These are phyloP conservation scores for Solanum lycopersicoides DNA, from an alignment of 257 asterid genomes.

Conservation along the genomic window DNA sequence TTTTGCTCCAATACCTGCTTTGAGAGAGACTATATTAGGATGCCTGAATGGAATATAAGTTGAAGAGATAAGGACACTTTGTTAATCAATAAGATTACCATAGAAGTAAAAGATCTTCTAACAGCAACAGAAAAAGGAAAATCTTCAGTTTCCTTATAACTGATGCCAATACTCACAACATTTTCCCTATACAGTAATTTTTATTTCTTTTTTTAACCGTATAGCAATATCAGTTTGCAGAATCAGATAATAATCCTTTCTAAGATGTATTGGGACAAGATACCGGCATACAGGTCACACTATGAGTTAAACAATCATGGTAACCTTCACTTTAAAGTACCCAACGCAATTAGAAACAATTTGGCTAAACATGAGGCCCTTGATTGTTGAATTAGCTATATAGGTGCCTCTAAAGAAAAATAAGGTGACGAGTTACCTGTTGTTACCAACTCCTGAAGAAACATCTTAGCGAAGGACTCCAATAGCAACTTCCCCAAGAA, in stretches of 20 bases:
- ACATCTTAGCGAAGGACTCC: conserved; percentile 47
- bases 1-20: conserved; percentile 45
- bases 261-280: background rate
- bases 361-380: background rate
- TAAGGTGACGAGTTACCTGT: conserved; percentile 33
- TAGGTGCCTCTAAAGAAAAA: background rate
- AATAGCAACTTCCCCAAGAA: conserved; percentile 60
- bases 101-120: background rate
- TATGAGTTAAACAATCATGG: background rate
- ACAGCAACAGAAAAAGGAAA: background rate
- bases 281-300: background rate
- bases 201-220: background rate
- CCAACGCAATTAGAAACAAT: background rate
- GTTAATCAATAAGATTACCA: background rate
- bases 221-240: background rate
- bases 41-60: background rate
- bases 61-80: background rate
- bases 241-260: background rate
- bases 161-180: background rate
- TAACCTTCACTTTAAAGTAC: background rate
- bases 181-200: background rate
- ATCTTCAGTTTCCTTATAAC: background rate
- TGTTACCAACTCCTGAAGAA: conserved; percentile 44
- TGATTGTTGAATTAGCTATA: background rate
- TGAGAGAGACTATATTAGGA: conserved; percentile 4